Evolutionary conservation across 441 rosid species (phyloP), one percentile per base, ranked within the genome.

Genomic region (Pelargonium cotyledonis): DNA sequence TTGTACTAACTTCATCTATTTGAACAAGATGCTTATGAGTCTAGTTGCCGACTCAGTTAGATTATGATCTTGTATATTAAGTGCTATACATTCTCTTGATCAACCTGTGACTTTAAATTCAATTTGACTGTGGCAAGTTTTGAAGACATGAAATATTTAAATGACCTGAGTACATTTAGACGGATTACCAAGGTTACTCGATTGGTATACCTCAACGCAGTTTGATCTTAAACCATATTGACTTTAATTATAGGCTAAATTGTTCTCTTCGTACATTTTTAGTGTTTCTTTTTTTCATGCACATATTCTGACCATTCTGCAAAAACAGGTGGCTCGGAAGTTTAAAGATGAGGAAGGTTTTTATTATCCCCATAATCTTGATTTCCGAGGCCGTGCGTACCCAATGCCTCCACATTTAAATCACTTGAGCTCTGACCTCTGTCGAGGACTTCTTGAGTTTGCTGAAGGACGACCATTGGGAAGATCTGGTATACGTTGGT

Each of bases 361-460:
- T 71, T 92, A 90, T 78, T 95, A 89, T 70, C 98, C 98, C 8
- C 99, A 95, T 83, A 95, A 89, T 69, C 83, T 95, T 78, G 99
- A 95, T 83, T 95, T 95, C 78, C 90, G 99, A 68, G 99, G 99
- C 26, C 98, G 99, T 79, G 99, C 98, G 51, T 95, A 95, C 75
- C 99, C 99, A 65, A 89, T 95, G 96, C 99, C 89, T 76, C 98
- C 99, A 46, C 73, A 92, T 79, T 83, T 95, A 74, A 92, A 95
- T 73, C 99, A 95, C 86, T 96, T 95, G 38, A 97, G 98, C 67
- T 95, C 99, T 79, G 98, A 92, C 84, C 78, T 92, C 19, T 95
- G 99, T 70, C 94, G 99, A 68, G 99, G 98, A 68, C 76, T 88
- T 82, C 83, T 95, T 73, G 99, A 95, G 79, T 95, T 91, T 76